These are phyloP conservation scores for Umbelopsis sp. DNA, from an alignment of 192 early-diverging fungal genomes.

Conservation along the genomic window DNA sequence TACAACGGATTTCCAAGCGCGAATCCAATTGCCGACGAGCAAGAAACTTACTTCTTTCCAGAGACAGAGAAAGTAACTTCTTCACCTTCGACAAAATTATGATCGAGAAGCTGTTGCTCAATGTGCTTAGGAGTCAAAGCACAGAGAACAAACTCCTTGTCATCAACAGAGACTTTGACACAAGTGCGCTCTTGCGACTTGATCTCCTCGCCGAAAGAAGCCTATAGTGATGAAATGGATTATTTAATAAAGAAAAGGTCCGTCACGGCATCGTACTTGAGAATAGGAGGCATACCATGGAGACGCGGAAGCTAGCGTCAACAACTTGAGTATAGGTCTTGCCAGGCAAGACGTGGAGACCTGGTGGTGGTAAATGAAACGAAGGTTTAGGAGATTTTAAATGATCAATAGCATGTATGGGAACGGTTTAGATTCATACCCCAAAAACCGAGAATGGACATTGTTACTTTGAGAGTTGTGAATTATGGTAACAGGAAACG, in stretches of 20 bases:
- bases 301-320: conserved; percentile 70
- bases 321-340: conserved; percentile 76
- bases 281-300: conserved; percentile 55
- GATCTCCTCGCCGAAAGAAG: conserved; percentile 61
- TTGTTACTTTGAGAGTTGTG: neutral
- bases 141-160: conserved; percentile 75
- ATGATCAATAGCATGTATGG: neutral
- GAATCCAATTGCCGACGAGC: too few species aligned
- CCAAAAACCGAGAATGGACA: conserved; percentile 37
- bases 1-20: too few species aligned
- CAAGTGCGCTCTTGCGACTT: conserved; percentile 60
- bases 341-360: conserved; percentile 64
- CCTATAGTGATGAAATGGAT: conserved; percentile 42
- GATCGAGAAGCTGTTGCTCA: conserved; percentile 74
- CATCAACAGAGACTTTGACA: conserved; percentile 67
- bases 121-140: conserved; percentile 70
- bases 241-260: neutral
- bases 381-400: neutral
- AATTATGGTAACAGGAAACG: neutral
- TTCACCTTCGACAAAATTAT: conserved; percentile 69
- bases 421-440: conserved; percentile 13
- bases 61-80: conserved; percentile 73
- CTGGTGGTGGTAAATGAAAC: conserved; percentile 29
- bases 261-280: neutral
- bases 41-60: conserved; percentile 51